phyloP scores from a whole-genome alignment of 768 basidiomycete genomes.

The Lentinula boryana region DNA sequence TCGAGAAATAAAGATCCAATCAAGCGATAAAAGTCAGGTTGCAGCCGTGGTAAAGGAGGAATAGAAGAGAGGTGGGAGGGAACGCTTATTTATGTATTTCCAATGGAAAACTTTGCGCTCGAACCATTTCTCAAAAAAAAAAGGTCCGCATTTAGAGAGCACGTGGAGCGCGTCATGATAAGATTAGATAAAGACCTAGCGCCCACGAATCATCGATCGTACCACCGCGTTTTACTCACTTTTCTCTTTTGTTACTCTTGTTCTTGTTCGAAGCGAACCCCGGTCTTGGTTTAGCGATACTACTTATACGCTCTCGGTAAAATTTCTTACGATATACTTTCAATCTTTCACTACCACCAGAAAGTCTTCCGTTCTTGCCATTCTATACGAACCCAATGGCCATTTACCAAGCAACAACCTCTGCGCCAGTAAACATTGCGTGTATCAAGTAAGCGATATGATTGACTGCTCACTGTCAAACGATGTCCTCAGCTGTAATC shows the following conservation, averaged over 20 bases:
- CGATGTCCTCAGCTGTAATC: conserved; percentile 5
- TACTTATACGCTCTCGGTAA: neutral
- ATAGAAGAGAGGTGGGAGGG: neutral
- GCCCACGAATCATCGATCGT: neutral
- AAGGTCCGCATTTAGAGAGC: neutral
- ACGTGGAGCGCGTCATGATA: neutral
- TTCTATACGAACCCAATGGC: neutral
- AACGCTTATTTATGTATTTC: neutral
- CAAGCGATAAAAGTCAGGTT: no score
- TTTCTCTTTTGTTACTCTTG: neutral
- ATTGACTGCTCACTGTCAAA: neutral
- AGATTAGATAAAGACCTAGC: neutral
- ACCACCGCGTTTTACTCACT: neutral
- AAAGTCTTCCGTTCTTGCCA: no score
- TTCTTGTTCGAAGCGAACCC: neutral
- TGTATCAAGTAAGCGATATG: conserved; percentile 73
- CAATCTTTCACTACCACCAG: neutral
- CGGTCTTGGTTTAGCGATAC: neutral
- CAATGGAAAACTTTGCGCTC: neutral
- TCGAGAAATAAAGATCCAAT: no score
- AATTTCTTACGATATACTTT: neutral
- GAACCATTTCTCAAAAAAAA: neutral
- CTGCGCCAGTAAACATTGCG: conserved; percentile 97
- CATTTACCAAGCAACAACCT: conserved; percentile 77
- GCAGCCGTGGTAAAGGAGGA: neutral